Evolutionary conservation across 2,329 filamentous ascomycete species (phyloP).

Genomic region (Didymella exigua): DNA sequence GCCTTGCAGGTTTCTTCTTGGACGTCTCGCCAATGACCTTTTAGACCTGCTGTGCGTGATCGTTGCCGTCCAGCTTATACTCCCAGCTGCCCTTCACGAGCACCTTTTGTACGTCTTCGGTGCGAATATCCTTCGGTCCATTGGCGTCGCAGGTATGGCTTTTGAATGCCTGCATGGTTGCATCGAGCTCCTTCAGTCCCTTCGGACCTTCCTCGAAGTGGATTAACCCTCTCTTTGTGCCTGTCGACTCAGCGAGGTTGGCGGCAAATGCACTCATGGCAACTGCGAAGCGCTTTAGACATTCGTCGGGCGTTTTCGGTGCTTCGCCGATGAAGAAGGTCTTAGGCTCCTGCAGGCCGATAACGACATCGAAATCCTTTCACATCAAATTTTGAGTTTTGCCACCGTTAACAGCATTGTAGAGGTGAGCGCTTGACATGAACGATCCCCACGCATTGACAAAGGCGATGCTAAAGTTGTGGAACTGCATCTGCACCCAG

Average conservation of each 20-base stretch:
- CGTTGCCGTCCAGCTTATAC: slow-evolving; percentile 22
- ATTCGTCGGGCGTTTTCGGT: slow-evolving; percentile 43
- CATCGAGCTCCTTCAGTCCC: slow-evolving; percentile 36
- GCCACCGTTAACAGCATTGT: slow-evolving; percentile 48
- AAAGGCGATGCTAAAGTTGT: slow-evolving; percentile 43
- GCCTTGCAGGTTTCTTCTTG: slow-evolving; percentile 5
- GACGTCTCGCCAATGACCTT: slow-evolving; percentile 7
- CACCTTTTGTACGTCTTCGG: slow-evolving; percentile 47
- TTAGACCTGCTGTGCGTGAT: slow-evolving; percentile 7
- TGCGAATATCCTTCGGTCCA: slow-evolving; percentile 37
- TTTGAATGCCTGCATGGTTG: slow-evolving; percentile 48
- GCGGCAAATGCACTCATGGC: slow-evolving; percentile 45
- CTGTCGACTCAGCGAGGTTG: slow-evolving; percentile 27
- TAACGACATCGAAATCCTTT: slow-evolving; percentile 51
- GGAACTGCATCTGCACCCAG: slow-evolving; percentile 39
- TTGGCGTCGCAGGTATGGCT: slow-evolving; percentile 35
- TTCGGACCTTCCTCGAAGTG: slow-evolving; percentile 41
- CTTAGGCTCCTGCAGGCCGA: slow-evolving; percentile 34
- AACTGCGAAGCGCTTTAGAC: slow-evolving; percentile 47
- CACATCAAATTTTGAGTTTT: slow-evolving; percentile 38
- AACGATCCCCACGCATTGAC: slow-evolving; percentile 51
- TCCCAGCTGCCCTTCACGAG: slow-evolving; percentile 40
- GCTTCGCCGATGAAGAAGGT: slow-evolving; percentile 48
- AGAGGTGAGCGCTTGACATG: slow-evolving; percentile 49
- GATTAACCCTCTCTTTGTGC: slow-evolving; percentile 8